phyloP scores from a whole-genome alignment of 345 rosid species.

The Linum trigynum region DNA sequence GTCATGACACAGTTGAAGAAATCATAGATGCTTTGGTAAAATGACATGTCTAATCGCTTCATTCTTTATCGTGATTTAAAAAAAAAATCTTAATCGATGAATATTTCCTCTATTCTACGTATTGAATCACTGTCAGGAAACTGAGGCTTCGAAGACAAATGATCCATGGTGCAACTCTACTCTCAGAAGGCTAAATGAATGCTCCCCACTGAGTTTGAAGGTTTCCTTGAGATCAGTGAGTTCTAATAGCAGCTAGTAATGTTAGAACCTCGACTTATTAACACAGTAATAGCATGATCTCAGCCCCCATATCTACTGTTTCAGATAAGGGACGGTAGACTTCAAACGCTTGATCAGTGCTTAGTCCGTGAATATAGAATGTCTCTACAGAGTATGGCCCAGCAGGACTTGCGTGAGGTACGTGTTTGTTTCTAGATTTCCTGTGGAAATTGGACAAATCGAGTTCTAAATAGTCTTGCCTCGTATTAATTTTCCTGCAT shows the following conservation, averaged over 20 bases:
- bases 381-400: conserved; percentile 60
- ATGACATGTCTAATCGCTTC: background rate
- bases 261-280: background rate
- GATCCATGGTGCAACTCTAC: conserved; percentile 64
- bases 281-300: background rate
- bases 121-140: conserved; percentile 38
- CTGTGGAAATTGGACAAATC: background rate
- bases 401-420: conserved; percentile 70
- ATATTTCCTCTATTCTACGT: background rate
- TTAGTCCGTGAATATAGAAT: conserved; percentile 72
- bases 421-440: background rate
- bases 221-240: conserved; percentile 87
- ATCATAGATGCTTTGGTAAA: conserved; percentile 72
- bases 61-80: too few relatives aligned
- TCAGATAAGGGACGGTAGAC: conserved; percentile 77
- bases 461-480: background rate
- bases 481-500: background rate
- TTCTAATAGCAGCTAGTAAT: conserved; percentile 8
- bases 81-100: too few relatives aligned
- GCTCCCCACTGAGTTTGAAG: conserved; percentile 86
- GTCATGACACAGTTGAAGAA: conserved; percentile 79
- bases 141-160: conserved; percentile 42
- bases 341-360: conserved; percentile 73
- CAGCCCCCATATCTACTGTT: conserved; percentile 10
- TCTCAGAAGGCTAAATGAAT: conserved; percentile 53